Evolutionary conservation across 2,329 filamentous ascomycete species (phyloP), one percentile per base, ranked within the genome.

Genomic region (Calonectria pteridis): DNA sequence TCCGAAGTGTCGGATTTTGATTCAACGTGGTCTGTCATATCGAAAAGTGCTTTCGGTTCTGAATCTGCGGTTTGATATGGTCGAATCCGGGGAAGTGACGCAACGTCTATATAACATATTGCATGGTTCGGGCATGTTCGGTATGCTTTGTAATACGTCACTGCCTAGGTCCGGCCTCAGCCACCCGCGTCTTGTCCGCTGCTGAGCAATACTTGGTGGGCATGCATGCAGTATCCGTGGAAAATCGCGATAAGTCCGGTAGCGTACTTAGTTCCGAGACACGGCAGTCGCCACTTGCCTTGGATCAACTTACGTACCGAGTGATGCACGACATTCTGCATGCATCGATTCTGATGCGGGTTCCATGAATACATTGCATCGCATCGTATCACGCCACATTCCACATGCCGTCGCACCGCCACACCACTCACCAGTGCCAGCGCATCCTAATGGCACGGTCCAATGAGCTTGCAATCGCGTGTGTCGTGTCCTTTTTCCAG

Each of bases 91-190:
- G 72, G 53, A 69, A 23, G 43, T 43, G 69, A 74, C 69, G 69
- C 50, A 73, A 65, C 29, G 28, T 40, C 40, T 51, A 67, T 69
- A 73, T 49, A 67, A 69, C 62, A 74, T 64, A 29, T 23, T 29
- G 31, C 10, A 71, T 65, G 72, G 64, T 80, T 81, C 73, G 74
- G 80, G 40, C 59, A 77, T 71, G 62, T 82, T 82, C 82, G 74
- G 82, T 73, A 77, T 84, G 85, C 85, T 86, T 86, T 84, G 85
- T 86, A 86, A 86, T 86, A 82, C 84, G 82, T 82, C 82, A 82
- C 77, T 77, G 78, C 77, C 76, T 79, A 33, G 66, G 37, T 62
- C 50, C 28, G 50, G 46, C 37, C 62, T 55, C 31, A 58, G 46
- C 53, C 53, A 53, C 63, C 63, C 49, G 46, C 55, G 26, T 13